phyloP scores from a whole-genome alignment of 257 asterid genomes.

The Solanum megistacrolobum region DNA sequence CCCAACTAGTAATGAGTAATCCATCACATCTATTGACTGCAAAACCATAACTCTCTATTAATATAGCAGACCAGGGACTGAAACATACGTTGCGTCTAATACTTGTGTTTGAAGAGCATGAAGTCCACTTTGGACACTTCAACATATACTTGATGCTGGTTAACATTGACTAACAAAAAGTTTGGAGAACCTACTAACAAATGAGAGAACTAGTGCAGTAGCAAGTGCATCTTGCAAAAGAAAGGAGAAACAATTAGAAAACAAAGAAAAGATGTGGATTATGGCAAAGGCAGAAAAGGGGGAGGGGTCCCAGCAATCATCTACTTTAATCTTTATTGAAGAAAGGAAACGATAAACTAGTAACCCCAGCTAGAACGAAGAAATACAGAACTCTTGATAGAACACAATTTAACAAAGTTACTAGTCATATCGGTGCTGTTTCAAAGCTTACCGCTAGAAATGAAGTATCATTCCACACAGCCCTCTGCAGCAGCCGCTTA shows the following conservation, averaged over 20 bases:
- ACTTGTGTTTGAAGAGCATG: background rate
- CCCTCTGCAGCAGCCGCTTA: conserved; percentile 72
- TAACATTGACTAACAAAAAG: background rate
- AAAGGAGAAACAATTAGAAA: background rate
- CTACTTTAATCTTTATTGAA: background rate
- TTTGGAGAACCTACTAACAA: background rate
- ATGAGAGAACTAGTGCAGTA: background rate
- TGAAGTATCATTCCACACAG: conserved; percentile 96
- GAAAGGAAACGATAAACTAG: background rate
- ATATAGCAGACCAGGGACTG: background rate
- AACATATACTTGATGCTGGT: background rate
- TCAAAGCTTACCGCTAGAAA: conserved; percentile 75
- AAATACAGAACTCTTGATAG: background rate
- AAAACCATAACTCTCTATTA: background rate
- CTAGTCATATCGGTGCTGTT: background rate
- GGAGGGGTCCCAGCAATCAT: background rate
- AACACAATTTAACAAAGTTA: background rate
- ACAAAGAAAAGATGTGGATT: background rate
- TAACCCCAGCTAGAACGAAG: background rate
- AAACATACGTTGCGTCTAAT: background rate
- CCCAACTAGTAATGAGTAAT: conserved; percentile 86
- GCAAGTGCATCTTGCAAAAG: background rate
- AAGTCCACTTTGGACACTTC: background rate
- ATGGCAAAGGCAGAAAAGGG: background rate
- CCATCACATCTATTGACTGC: conserved; percentile 94